Percentiles rank a stretch among this genome's conserved stretches.
Evolutionary conservation across 2,329 filamentous ascomycete genomes (phyloP).

Genomic region (Talaromyces atroroseus): DNA sequence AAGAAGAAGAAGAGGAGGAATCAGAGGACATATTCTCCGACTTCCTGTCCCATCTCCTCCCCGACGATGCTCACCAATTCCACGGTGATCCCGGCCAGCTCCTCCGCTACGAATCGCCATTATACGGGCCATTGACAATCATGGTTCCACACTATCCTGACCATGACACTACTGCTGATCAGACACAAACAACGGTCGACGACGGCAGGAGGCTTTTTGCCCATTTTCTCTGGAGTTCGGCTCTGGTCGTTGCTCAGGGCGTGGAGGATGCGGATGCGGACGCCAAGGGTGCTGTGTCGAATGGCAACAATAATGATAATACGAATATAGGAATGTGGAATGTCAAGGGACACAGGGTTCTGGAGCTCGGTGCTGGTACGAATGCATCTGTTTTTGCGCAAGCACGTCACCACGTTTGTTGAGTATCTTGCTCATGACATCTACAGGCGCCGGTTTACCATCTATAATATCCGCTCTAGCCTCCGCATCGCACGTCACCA

Average conservation of each 20-base stretch:
- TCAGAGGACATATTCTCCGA: slow-evolving; percentile 50
- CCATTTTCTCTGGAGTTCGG: slow-evolving; percentile 56
- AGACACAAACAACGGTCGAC: slow-evolving; percentile 27
- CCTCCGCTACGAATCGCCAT: slow-evolving; percentile 46
- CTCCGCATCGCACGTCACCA: slow-evolving; percentile 36
- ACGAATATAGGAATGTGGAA: slow-evolving; percentile 28
- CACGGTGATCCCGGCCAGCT: slow-evolving; percentile 50
- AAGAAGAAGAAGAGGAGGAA: slow-evolving; percentile 21
- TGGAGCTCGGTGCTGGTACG: slow-evolving; percentile 59
- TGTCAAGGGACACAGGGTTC: slow-evolving; percentile 46
- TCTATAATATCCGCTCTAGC: slow-evolving; percentile 35
- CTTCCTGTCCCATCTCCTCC: slow-evolving; percentile 51
- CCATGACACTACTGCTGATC: neutral
- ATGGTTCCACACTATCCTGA: slow-evolving; percentile 38
- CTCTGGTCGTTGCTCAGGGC: slow-evolving; percentile 38
- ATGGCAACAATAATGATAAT: slow-evolving; percentile 12
- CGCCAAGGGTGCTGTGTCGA: neutral
- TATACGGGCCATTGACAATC: slow-evolving; percentile 37
- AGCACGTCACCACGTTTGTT: no score
- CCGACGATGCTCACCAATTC: slow-evolving; percentile 50
- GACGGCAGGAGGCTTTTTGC: slow-evolving; percentile 50
- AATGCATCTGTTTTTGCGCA: no score
- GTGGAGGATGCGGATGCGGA: slow-evolving; percentile 31
- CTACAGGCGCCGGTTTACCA: slow-evolving; percentile 37
- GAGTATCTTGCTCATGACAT: neutral